These are phyloP conservation scores for Dittrichia graveolens DNA, from an alignment of 129 eudicot genomes.

Conservation along the genomic window DNA sequence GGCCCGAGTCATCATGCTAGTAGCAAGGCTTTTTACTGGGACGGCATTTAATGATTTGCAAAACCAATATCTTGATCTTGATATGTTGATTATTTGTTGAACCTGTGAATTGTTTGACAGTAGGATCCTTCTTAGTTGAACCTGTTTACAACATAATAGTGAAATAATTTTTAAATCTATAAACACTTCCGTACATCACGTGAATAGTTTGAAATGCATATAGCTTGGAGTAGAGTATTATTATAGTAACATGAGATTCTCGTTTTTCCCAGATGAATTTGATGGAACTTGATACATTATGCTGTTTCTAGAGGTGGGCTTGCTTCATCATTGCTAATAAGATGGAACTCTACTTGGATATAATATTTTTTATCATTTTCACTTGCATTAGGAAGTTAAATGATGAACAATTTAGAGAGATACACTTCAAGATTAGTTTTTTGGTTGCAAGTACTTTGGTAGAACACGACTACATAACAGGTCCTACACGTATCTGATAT, in stretches of 20 bases:
- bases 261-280: slow-evolving; percentile 89
- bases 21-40: slow-evolving; percentile 34
- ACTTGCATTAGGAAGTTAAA: slow-evolving; percentile 14
- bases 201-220: slow-evolving; percentile 23
- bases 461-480: slow-evolving; percentile 14
- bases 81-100: slow-evolving; percentile 19
- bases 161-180: slow-evolving; percentile 10
- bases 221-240: slow-evolving; percentile 29
- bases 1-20: slow-evolving; percentile 33
- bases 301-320: slow-evolving; percentile 67
- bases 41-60: slow-evolving; percentile 18
- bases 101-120: slow-evolving; percentile 6
- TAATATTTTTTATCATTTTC: background rate
- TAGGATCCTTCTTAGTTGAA: slow-evolving; percentile 8
- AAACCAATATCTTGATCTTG: background rate
- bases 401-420: slow-evolving; percentile 9
- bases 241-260: slow-evolving; percentile 53
- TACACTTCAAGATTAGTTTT: background rate
- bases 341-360: slow-evolving; percentile 32
- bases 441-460: slow-evolving; percentile 15
- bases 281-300: slow-evolving; percentile 89
- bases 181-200: background rate
- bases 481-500: slow-evolving; percentile 43
- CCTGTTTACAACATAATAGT: background rate
- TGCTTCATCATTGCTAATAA: slow-evolving; percentile 46